Percentiles rank a stretch among this genome's conserved stretches.
Evolutionary conservation across 176 grass and related monocot species (phyloP).

Genomic region (Leersia perrieri): DNA sequence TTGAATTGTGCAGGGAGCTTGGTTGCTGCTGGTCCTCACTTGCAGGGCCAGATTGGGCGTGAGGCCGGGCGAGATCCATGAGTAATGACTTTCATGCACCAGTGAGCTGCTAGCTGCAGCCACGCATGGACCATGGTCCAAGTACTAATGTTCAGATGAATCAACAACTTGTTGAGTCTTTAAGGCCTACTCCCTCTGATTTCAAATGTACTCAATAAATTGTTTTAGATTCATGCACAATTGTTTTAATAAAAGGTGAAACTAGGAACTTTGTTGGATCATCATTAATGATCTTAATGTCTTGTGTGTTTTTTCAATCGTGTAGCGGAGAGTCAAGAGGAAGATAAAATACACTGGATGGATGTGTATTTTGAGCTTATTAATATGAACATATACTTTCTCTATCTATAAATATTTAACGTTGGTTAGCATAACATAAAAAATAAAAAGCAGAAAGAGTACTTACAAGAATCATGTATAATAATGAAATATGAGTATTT

Average conservation of each 20-base stretch:
- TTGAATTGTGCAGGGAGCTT: slow-evolving; percentile 39
- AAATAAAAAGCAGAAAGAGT: too few species aligned
- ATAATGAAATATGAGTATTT: too few species aligned
- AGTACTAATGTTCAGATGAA: neutral
- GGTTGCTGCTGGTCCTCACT: neutral
- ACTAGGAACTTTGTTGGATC: neutral
- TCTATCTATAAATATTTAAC: too few species aligned
- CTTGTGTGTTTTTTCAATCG: too few species aligned
- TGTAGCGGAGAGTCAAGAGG: too few species aligned
- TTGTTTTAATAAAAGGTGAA: neutral
- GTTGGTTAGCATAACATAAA: too few species aligned
- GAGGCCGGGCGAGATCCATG: neutral
- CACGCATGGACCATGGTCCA: neutral
- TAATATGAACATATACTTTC: too few species aligned
- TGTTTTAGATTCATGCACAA: neutral
- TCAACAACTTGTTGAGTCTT: neutral
- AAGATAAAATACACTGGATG: too few species aligned
- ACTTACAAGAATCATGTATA: too few species aligned
- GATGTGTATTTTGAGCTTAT: too few species aligned
- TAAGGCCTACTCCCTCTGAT: neutral
- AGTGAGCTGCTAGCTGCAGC: neutral
- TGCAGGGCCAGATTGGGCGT: neutral
- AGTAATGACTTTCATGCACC: neutral
- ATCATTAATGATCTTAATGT: too few species aligned
- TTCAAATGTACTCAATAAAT: too few species aligned